phyloP scores from a whole-genome alignment of 2,329 filamentous ascomycete species.

The Beauveria rudraprayagi region DNA sequence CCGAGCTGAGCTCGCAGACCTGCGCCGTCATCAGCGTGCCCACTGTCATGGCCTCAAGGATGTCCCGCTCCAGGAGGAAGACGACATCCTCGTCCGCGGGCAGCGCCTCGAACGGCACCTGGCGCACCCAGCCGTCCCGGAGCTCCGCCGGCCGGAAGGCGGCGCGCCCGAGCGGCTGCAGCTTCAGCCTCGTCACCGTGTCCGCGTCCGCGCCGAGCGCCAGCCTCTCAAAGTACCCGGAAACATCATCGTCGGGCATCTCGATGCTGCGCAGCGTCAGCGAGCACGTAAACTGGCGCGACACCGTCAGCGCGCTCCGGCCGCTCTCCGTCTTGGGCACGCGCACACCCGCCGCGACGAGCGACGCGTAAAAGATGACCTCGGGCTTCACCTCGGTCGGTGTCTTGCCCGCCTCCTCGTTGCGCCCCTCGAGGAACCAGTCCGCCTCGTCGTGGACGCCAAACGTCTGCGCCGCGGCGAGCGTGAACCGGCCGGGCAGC shows the following conservation, averaged over 20 bases:
- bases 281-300: constrained; percentile 32
- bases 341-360: constrained; percentile 30
- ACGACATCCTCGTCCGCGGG: constrained; percentile 17
- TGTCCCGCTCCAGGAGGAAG: constrained; percentile 61
- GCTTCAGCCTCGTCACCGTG: constrained; percentile 24
- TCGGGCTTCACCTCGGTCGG: constrained; percentile 20
- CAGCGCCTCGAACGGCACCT: constrained; percentile 13
- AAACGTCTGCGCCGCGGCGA: constrained; percentile 63
- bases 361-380: constrained; percentile 34
- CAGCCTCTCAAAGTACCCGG: constrained; percentile 37
- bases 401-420: neutral
- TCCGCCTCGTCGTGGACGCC: constrained; percentile 28
- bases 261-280: constrained; percentile 53
- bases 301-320: neutral
- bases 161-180: constrained; percentile 36
- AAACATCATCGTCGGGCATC: constrained; percentile 31
- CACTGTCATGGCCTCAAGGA: constrained; percentile 43
- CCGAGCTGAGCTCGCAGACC: constrained; percentile 52
- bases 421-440: constrained; percentile 20
- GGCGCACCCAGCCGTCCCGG: constrained; percentile 39
- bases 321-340: constrained; percentile 6
- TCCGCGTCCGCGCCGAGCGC: constrained; percentile 22
- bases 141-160: constrained; percentile 37
- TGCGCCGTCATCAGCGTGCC: constrained; percentile 56
- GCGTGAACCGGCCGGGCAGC: constrained; percentile 74